Percentiles rank a stretch among this genome's conserved stretches.
Evolutionary conservation across 768 basidiomycete genomes (phyloP).

Genomic region (Tricholoma sp.): DNA sequence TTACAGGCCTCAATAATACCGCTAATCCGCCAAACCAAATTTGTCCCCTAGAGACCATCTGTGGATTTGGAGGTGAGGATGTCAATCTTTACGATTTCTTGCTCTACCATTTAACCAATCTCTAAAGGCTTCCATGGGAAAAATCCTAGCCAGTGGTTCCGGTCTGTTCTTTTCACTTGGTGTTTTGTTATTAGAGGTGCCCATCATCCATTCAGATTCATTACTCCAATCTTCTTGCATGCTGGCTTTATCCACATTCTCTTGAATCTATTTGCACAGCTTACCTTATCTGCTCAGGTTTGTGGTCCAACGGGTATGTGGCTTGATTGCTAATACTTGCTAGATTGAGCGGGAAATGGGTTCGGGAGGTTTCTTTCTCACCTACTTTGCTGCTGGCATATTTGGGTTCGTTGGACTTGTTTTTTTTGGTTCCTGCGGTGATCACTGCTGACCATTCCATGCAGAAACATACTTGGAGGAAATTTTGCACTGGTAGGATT

Average conservation of each 20-base stretch:
- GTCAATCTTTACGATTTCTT: constrained; percentile 4
- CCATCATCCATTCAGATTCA: constrained; percentile 47
- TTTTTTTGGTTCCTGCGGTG: neutral
- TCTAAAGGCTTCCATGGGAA: constrained; percentile 34
- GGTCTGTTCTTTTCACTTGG: constrained; percentile 22
- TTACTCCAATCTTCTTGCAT: constrained; percentile 87
- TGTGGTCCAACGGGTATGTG: neutral
- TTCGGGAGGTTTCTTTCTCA: constrained; percentile 74
- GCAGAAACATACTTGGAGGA: constrained; percentile 81
- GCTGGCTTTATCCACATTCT: constrained; percentile 93
- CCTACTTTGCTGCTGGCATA: constrained; percentile 88
- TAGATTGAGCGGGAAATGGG: constrained; percentile 93
- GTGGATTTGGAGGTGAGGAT: constrained; percentile 65
- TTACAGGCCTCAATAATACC: constrained; percentile 74
- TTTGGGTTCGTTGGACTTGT: constrained; percentile 62
- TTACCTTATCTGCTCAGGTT: constrained; percentile 75
- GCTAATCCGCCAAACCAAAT: constrained; percentile 65
- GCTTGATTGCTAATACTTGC: neutral
- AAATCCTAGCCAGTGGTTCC: constrained; percentile 45
- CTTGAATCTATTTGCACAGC: constrained; percentile 87
- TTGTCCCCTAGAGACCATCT: constrained; percentile 78
- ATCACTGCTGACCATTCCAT: neutral
- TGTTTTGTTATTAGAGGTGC: neutral
- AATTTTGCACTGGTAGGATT: constrained; percentile 88
- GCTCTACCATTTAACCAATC: neutral